Evolutionary conservation across 371 early-diverging fungal species (phyloP), one percentile per base, ranked within the genome.

Genomic region (Apophysomyces trapeziformis): DNA sequence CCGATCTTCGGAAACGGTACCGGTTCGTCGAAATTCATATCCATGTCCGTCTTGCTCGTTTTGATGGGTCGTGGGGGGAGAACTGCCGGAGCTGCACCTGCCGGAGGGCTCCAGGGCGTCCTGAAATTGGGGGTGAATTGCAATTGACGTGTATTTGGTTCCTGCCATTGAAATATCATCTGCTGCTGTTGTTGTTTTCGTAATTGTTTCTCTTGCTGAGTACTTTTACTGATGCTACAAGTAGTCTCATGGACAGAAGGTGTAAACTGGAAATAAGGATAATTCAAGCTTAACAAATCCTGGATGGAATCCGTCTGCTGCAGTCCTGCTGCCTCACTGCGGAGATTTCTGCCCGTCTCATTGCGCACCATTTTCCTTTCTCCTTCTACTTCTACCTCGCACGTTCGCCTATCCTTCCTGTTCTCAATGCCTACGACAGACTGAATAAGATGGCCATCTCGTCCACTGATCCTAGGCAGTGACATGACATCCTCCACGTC

Each of bases 1-100:
- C 65, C 65, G 26, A 60, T 64, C 37, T 64, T 38, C 32, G 68
- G 60, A 50, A 57, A 71, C 4, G 71, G 71, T 6, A 71, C 71
- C 2, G 65, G 62, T 16, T 61, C 50, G 54, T 68, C 68, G 11
- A 45, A 63, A 14, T 56, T 57, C 0, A 71, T 47, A 38, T 67
- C 61, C 35, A 60, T 64, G 7, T 71, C 71, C 2, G 71, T 71
- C 36, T 71, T 67, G 41, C 71, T 71, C 1, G 66, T 26, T n/a
- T 58, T 41, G 32, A 64, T 44, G 2, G 54, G 54, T 4, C 54
- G 54, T 7, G 21, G 2, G 32, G 32, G 54, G 21, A 50, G 54
- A 8, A 41, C 41, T 21, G 54, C 21, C n/a, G 54, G 54, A 4
- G 54, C 54, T 18, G 54, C 54, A 50, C 21, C 21, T n/a, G 54